These are phyloP conservation scores for Penstemon davidsonii DNA, from an alignment of 257 asterid species.

Conservation along the genomic window DNA sequence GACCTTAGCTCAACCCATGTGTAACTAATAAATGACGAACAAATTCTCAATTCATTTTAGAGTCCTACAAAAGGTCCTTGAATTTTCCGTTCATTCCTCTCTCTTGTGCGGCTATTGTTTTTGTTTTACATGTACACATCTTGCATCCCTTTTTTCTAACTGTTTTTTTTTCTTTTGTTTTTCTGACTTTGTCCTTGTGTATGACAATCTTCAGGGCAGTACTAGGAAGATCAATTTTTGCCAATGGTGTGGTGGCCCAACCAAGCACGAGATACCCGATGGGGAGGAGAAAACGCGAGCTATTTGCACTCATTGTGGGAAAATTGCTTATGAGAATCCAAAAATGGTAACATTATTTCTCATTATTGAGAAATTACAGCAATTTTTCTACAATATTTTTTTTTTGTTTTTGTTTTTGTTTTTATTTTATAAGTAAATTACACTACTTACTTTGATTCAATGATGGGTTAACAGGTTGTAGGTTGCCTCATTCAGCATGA, in stretches of 20 bases:
- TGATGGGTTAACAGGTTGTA: conserved; percentile 56
- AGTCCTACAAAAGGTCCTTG: too few species aligned
- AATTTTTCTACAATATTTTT: background rate
- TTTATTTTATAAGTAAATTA: background rate
- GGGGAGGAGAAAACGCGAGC: conserved; percentile 87
- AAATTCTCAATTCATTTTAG: too few species aligned
- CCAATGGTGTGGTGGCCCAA: conserved; percentile 80
- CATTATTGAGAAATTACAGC: too few species aligned
- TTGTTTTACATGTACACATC: too few species aligned
- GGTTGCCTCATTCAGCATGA: conserved; percentile 95
- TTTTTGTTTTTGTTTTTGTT: too few species aligned
- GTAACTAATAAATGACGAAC: too few species aligned
- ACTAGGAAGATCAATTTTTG: conserved; percentile 70
- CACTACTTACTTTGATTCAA: conserved; percentile 4
- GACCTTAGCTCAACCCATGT: too few species aligned
- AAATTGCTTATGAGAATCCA: conserved; percentile 78
- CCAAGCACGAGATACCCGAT: conserved; percentile 79
- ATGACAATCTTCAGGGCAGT: conserved; percentile 47
- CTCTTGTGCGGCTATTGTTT: too few species aligned
- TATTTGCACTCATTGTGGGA: conserved; percentile 73
- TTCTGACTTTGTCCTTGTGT: conserved; percentile 24
- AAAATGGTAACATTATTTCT: conserved; percentile 60
- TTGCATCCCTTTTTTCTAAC: too few species aligned
- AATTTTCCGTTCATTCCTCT: too few species aligned
- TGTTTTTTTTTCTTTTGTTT: too few species aligned